Evolutionary conservation across 2,329 filamentous ascomycete species (phyloP).

Genomic region (Colletotrichum camelliae): DNA sequence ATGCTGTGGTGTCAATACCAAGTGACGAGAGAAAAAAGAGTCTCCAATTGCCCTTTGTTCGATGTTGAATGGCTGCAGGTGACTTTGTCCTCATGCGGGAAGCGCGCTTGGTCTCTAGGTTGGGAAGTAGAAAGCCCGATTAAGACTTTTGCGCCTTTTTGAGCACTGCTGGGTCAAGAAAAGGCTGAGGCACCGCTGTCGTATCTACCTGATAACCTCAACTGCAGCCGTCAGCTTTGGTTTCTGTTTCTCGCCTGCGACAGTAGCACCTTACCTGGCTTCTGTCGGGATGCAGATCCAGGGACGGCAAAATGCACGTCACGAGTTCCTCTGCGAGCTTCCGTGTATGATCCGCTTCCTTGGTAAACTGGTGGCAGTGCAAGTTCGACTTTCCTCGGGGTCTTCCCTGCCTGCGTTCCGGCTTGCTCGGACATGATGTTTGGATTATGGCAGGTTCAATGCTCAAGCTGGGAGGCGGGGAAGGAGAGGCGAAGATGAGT

Average conservation of each 20-base stretch:
- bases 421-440: neutral
- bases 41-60: neutral
- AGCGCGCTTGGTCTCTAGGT: neutral
- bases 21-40: neutral
- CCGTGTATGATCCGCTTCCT: constrained; percentile 22
- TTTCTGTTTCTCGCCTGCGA: neutral
- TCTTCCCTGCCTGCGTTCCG: neutral
- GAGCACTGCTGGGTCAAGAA: constrained; percentile 22
- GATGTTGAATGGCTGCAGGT: neutral
- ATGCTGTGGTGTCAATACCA: neutral
- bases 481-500: neutral
- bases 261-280: neutral
- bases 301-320: constrained; percentile 15
- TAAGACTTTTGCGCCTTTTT: constrained; percentile 15
- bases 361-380: constrained; percentile 8
- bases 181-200: constrained; percentile 24
- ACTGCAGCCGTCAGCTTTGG: constrained; percentile 1
- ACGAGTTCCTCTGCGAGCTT: constrained; percentile 6
- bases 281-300: constrained; percentile 16
- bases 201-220: constrained; percentile 25
- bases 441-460: neutral
- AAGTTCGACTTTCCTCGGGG: neutral
- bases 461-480: neutral
- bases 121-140: neutral
- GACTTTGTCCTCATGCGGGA: neutral